Percentiles rank a stretch among this genome's conserved stretches.
Evolutionary conservation across 305 asterid species (phyloP).

Genomic region (Caryopteris hybrid): DNA sequence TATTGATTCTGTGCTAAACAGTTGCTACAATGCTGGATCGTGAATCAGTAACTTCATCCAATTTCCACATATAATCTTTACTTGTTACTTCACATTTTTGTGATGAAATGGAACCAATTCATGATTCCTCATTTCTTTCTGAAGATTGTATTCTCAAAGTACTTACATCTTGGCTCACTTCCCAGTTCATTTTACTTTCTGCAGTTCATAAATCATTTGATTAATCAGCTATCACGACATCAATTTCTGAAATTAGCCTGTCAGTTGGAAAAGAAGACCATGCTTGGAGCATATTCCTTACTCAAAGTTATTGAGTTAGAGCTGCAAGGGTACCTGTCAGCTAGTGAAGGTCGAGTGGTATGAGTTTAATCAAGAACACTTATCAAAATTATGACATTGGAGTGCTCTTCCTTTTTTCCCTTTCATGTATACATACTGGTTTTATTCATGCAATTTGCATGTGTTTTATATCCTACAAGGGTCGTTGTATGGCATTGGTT

Average conservation of each 20-base stretch:
- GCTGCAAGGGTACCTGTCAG: conserved; percentile 87
- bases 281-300: conserved; percentile 90
- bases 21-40: background rate
- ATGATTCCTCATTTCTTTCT: conserved; percentile 10
- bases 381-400: background rate
- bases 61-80: background rate
- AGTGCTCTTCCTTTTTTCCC: background rate
- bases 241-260: conserved; percentile 90
- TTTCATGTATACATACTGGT: background rate
- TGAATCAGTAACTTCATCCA: background rate
- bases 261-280: conserved; percentile 89
- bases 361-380: conserved; percentile 8
- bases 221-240: conserved; percentile 85
- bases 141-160: background rate
- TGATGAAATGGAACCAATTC: conserved; percentile 1
- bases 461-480: conserved; percentile 37
- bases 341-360: conserved; percentile 91
- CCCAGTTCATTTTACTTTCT: conserved; percentile 15
- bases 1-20: background rate
- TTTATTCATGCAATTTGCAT: conserved; percentile 9
- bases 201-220: conserved; percentile 91
- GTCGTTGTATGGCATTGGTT: conserved; percentile 73
- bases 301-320: conserved; percentile 90
- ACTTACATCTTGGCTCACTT: conserved; percentile 15
- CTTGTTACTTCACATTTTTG: background rate